Evolutionary conservation across 345 rosid species (phyloP).

Genomic region (Geranium rotundifolium): DNA sequence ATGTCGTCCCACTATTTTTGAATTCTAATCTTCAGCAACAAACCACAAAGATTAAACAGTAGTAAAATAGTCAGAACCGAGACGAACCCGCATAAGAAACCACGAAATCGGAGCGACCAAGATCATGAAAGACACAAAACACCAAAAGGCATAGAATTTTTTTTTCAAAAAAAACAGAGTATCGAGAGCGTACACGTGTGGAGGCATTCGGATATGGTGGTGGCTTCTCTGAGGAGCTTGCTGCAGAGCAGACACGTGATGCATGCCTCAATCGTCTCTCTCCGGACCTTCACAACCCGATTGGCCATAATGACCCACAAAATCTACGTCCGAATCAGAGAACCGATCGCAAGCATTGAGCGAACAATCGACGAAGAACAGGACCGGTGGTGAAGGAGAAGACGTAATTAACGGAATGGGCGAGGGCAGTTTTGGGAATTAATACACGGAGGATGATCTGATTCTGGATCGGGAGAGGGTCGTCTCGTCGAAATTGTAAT

Average conservation of each 20-base stretch:
- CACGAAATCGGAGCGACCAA: slow-evolving; percentile 13
- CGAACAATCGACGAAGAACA: not conserved
- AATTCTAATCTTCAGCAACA: not conserved
- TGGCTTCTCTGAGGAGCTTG: slow-evolving; percentile 68
- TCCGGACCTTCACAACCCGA: slow-evolving; percentile 38
- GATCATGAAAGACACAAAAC: slow-evolving; percentile 13
- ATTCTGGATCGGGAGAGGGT: too few relatives aligned
- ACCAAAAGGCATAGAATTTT: slow-evolving; percentile 9
- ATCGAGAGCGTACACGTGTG: slow-evolving; percentile 49
- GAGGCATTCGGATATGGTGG: slow-evolving; percentile 90
- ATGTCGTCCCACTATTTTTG: not conserved
- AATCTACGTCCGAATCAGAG: not conserved
- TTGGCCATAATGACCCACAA: slow-evolving; percentile 19
- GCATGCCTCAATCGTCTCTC: slow-evolving; percentile 57
- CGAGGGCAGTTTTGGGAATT: not conserved
- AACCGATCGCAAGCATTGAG: not conserved
- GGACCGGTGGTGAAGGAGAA: not conserved
- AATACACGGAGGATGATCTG: not conserved
- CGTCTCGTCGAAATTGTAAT: too few relatives aligned
- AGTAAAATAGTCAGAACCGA: slow-evolving; percentile 7
- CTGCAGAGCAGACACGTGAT: slow-evolving; percentile 77
- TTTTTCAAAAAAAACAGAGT: slow-evolving; percentile 2
- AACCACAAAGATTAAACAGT: not conserved
- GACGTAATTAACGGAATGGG: not conserved
- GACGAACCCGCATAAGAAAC: slow-evolving; percentile 15